Evolutionary conservation across 1,284 basidiomycete genomes (phyloP), one percentile per base, ranked within the genome.

Genomic region (Trametes sp.): DNA sequence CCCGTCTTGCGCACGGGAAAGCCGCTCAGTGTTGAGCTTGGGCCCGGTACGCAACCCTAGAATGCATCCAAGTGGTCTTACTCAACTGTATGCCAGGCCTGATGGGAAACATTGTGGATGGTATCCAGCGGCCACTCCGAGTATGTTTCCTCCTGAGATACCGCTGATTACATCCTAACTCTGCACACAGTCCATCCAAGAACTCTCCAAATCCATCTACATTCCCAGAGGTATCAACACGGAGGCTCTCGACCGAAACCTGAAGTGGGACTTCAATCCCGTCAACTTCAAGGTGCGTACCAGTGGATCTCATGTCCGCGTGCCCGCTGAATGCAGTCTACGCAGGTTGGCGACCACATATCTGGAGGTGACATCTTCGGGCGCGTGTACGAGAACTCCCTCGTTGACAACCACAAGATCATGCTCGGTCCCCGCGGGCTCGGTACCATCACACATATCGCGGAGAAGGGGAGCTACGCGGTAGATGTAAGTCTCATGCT

Each of bases 201-300:
- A 98, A 76, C 84, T 95, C 62, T 98, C 96, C 55, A 92, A 98
- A 74, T 97, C 95, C 28, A 99, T 99, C 73, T 99, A 99, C 81
- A 99, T 99, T 70, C 97, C 96, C 62, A 90, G 95, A 72, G 97
- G 97, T 69, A 98, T 99, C 80, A 98, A 98, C 80, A 99, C 97
- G 29, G 90, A 97, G 72, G 94, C 97, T 29, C 87, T 99, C 38
- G 94, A 96, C 77, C 90, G 97, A 59, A 84, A 84, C 36, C 79
- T 96, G 66, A 85, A 94, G 76, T 99, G 97, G 97, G 97, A 99
- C 79, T 99, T 98, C 77, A 93, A 87, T 56, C 97, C 96, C n/a
- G 81, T 86, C 24, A 81, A 86, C 61, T 93, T 89, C 82, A 92
- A 91, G 79, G 92, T 90, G 72, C 45, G 70, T 21, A 24, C 19